These are phyloP conservation scores for Durusdinium trenchii DNA, from an alignment of 73 alveolate species.

Conservation along the genomic window DNA sequence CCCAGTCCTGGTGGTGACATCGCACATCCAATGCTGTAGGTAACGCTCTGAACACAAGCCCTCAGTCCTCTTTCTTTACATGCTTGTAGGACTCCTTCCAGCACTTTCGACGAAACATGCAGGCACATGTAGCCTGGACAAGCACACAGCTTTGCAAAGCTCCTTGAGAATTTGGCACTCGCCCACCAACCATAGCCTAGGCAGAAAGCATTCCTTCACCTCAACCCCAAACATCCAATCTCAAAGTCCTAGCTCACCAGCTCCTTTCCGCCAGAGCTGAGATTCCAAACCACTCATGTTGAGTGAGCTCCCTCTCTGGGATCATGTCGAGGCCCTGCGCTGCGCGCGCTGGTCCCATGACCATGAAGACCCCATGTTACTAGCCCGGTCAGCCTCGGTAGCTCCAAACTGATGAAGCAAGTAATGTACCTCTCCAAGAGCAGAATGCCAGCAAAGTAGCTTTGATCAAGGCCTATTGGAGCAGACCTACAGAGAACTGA, in stretches of 20 bases:
- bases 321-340: constrained; percentile 65
- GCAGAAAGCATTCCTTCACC: neutral
- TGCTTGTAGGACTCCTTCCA: constrained; percentile 64
- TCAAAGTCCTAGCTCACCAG: neutral
- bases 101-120: neutral
- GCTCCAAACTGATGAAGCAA: constrained; percentile 68
- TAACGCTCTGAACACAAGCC: neutral
- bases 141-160: neutral
- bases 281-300: constrained; percentile 41
- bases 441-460: too few species aligned
- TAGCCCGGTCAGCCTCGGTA: constrained; percentile 39
- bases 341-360: neutral
- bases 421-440: constrained; percentile 68
- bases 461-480: too few species aligned
- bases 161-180: constrained; percentile 90
- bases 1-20: constrained; percentile 49
- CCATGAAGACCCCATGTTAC: too few species aligned
- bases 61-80: constrained; percentile 30
- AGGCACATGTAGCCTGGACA: neutral
- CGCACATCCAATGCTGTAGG: neutral
- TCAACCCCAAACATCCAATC: neutral
- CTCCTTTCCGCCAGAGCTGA: too few species aligned
- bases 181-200: constrained; percentile 86
- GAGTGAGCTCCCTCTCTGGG: constrained; percentile 67
- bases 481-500: too few species aligned